Conservation (phyloP, 1,139 yeast species). For the Blastobotrys proliferans region DNA sequence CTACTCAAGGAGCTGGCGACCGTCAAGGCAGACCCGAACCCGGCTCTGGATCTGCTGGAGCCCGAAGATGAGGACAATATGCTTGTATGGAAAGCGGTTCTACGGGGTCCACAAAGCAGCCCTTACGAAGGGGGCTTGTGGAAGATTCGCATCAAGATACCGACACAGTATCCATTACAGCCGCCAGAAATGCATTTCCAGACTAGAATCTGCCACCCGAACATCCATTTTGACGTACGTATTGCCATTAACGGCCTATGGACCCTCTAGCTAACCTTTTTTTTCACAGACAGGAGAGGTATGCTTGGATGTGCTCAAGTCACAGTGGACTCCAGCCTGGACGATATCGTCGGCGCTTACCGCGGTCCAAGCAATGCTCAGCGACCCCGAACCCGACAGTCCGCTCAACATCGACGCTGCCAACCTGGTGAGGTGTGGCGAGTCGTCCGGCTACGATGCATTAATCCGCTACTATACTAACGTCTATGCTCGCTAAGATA, state of each 20-base stretch:
- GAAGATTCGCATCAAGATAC: constrained; percentile 50
- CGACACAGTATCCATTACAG: constrained; percentile 56
- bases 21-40: constrained; percentile 37
- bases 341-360: constrained; percentile 62
- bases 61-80: constrained; percentile 50
- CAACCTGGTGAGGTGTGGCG: constrained; percentile 62
- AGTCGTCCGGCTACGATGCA: constrained; percentile 52
- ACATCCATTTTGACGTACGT: constrained; percentile 49
- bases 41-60: constrained; percentile 36
- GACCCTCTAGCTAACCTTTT: not conserved
- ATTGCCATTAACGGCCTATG: not conserved
- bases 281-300: constrained; percentile 58
- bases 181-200: constrained; percentile 64
- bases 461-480: constrained; percentile 60
- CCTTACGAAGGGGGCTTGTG: constrained; percentile 54
- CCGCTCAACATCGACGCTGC: constrained; percentile 87
- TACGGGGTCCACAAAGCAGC: constrained; percentile 54
- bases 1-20: constrained; percentile 46
- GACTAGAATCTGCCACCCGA: constrained; percentile 67
- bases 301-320: constrained; percentile 73
- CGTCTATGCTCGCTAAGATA: constrained; percentile 26
- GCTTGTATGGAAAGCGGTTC: constrained; percentile 55
- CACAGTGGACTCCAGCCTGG: constrained; percentile 90
- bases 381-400: constrained; percentile 79
- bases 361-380: constrained; percentile 65